Conservation (phyloP, 2,329 filamentous ascomycete species). For the Orbilia blumenaviensis region DNA sequence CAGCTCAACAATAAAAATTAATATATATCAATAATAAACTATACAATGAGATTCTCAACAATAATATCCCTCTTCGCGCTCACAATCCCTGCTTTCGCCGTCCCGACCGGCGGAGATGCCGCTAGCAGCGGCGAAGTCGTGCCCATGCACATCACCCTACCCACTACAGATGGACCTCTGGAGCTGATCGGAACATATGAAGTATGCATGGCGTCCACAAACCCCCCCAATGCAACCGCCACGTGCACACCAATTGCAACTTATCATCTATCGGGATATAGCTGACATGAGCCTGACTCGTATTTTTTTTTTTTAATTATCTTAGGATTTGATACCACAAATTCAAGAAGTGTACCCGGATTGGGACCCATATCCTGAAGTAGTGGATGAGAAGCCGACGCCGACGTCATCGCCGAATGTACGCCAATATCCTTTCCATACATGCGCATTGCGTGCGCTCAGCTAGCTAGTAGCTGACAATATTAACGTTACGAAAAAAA, state of each 20-base stretch:
- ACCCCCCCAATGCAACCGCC: neutral
- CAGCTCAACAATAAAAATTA: no score
- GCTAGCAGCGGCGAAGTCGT: neutral
- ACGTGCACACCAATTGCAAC: neutral
- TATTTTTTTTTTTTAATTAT: no score
- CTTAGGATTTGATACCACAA: neutral
- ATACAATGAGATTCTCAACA: no score
- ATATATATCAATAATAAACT: no score
- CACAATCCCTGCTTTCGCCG: neutral
- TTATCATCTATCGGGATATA: no score
- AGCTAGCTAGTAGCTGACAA: no score
- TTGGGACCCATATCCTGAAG: neutral
- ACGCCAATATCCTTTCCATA: neutral
- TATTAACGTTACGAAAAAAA: no score
- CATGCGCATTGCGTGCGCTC: no score
- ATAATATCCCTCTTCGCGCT: neutral
- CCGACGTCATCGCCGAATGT: neutral
- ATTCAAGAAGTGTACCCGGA: neutral
- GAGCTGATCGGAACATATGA: neutral
- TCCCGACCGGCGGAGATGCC: neutral
- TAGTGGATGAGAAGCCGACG: neutral
- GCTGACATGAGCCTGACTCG: no score
- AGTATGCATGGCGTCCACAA: neutral
- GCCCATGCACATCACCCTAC: neutral
- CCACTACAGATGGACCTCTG: neutral